Percentiles rank a stretch among this genome's conserved stretches.
phyloP scores from a whole-genome alignment of 305 asterid genomes.

The Fraxinus sp. region DNA sequence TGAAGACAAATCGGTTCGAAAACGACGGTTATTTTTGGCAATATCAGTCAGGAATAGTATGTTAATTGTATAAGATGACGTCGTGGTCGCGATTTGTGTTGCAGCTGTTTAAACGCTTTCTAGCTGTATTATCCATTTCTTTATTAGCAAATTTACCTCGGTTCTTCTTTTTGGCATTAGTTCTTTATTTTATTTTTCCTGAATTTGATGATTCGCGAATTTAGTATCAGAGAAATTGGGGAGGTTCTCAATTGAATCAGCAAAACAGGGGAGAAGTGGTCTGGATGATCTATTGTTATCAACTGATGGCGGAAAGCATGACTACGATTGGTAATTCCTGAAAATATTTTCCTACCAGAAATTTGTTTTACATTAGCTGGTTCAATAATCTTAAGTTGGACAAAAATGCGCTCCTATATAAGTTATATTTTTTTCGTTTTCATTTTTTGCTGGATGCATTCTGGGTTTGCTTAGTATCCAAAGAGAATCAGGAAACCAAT shows the following conservation, averaged over 20 bases:
- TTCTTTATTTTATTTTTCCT: background rate
- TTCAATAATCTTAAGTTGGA: background rate
- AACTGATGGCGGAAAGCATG: slow-evolving; percentile 85
- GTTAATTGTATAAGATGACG: slow-evolving; percentile 24
- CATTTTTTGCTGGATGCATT: background rate
- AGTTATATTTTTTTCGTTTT: background rate
- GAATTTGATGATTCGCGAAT: slow-evolving; percentile 15
- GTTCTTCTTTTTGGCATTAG: background rate
- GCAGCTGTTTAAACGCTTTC: background rate
- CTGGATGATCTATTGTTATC: slow-evolving; percentile 71
- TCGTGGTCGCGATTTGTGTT: slow-evolving; percentile 18
- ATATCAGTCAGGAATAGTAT: slow-evolving; percentile 12
- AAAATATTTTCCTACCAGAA: background rate
- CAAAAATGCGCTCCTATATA: slow-evolving; percentile 23
- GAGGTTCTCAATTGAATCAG: slow-evolving; percentile 81
- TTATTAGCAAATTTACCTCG: background rate
- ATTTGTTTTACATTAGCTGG: background rate
- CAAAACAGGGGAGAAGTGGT: slow-evolving; percentile 55
- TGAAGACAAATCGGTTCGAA: slow-evolving; percentile 8
- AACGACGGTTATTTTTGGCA: slow-evolving; percentile 16
- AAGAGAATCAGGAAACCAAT: background rate
- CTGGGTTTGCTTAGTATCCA: background rate
- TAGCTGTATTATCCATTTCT: background rate
- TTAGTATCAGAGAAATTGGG: slow-evolving; percentile 67
- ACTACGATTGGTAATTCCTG: slow-evolving; percentile 81